A percentile compares a stretch with the other conserved stretches of the same genome.
phyloP scores from a whole-genome alignment of 2,329 filamentous ascomycete species.

The Trichoderma atrobrunneum region DNA sequence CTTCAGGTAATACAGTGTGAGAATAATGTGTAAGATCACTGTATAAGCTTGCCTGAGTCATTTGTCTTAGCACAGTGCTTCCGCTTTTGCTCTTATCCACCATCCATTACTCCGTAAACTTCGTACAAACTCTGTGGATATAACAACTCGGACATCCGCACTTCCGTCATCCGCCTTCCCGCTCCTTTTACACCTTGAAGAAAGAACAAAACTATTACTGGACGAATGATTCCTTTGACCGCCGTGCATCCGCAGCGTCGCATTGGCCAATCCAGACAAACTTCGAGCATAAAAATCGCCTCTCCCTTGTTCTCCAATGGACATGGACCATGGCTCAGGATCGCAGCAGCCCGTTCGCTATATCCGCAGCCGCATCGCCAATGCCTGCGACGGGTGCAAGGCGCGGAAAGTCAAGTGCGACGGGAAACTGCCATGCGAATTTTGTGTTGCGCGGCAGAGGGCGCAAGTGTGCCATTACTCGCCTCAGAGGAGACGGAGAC shows the following conservation, averaged over 20 bases:
- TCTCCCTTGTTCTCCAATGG: not conserved
- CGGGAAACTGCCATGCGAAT: constrained; percentile 50
- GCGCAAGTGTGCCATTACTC: constrained; percentile 48
- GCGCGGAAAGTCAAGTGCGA: constrained; percentile 56
- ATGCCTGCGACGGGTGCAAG: constrained; percentile 55
- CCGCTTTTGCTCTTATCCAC: not conserved
- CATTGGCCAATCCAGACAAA: not conserved
- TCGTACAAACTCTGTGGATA: not conserved
- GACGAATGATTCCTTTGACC: not conserved
- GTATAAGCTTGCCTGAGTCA: not conserved
- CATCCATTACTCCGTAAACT: not conserved
- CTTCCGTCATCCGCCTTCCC: not conserved
- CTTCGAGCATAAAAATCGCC: not conserved
- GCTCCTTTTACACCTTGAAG: not conserved
- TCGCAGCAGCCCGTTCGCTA: constrained; percentile 21
- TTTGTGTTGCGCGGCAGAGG: constrained; percentile 45
- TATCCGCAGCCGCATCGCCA: constrained; percentile 46
- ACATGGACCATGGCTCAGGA: constrained; percentile 1
- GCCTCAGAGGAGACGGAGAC: constrained; percentile 40
- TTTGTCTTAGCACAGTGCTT: constrained; percentile 15
- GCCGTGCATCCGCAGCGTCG: constrained; percentile 6
- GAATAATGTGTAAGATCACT: not conserved
- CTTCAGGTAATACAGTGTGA: not conserved
- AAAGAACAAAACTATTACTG: not conserved
- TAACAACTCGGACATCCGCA: not conserved